Conservation (phyloP, 306 rosid species). For the Sechiopsis laciniata region DNA sequence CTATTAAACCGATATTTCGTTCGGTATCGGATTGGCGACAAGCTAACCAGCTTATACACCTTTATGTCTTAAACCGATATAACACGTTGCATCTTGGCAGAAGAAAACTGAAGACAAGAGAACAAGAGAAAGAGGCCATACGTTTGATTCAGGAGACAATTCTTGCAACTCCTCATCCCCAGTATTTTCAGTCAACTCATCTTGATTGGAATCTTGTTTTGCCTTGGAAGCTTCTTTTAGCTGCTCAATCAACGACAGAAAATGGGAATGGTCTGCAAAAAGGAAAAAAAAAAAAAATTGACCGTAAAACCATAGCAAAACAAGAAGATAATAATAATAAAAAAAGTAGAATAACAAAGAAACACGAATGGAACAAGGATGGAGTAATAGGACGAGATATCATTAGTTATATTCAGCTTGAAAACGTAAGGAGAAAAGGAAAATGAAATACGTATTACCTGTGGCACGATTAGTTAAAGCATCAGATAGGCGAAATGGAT, state of each 20-base stretch:
- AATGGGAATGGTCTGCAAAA: conserved; percentile 52
- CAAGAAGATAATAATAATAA: neutral
- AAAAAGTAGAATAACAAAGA: no score
- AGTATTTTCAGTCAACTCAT: conserved; percentile 35
- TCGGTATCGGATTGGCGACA: neutral
- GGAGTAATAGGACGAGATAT: neutral
- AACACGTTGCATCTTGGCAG: no score
- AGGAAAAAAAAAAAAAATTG: neutral
- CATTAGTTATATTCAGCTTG: neutral
- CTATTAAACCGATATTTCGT: neutral
- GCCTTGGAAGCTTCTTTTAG: conserved; percentile 53
- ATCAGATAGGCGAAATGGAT: conserved; percentile 47
- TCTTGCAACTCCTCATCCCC: conserved; percentile 41
- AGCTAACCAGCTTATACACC: neutral
- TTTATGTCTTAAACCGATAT: no score
- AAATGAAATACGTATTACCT: conserved; percentile 35
- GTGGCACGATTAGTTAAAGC: conserved; percentile 46
- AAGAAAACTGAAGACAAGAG: conserved; percentile 8
- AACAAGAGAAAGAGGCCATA: conserved; percentile 30
- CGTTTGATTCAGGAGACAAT: conserved; percentile 35
- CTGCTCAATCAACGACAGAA: conserved; percentile 43
- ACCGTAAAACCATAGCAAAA: neutral
- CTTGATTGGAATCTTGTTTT: conserved; percentile 40
- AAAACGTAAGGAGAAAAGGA: neutral
- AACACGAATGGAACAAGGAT: no score